A percentile compares a stretch with the other conserved stretches of the same genome.
Conservation (phyloP, 352 stramenopile genomes). For the Phytophthora boehmeriae region DNA sequence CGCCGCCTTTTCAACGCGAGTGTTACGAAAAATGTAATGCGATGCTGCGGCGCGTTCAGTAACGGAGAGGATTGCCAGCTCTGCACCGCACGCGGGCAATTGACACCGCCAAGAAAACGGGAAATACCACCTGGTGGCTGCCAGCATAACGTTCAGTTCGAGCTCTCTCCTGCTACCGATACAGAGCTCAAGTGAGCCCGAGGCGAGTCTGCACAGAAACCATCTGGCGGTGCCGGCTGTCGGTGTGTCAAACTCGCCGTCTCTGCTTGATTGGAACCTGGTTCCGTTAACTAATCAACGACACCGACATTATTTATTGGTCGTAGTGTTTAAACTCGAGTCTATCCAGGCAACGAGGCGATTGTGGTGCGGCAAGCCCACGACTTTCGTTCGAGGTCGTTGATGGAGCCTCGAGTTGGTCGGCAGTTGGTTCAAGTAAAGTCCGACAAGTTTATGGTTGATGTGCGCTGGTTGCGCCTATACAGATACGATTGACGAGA, state of each 20-base stretch:
- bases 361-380: conserved; percentile 5
- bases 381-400: conserved; percentile 10
- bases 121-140: conserved; percentile 35
- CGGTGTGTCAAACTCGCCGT: conserved; percentile 11
- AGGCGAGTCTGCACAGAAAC: conserved; percentile 13
- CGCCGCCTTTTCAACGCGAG: no score
- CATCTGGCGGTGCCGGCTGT: conserved; percentile 23
- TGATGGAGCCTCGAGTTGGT: conserved; percentile 1
- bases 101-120: conserved; percentile 3
- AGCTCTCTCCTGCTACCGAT: conserved; percentile 22
- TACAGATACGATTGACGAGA: background rate
- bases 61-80: conserved; percentile 31
- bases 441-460: no score
- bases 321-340: background rate
- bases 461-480: no score
- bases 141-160: conserved; percentile 24
- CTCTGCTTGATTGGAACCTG: conserved; percentile 17
- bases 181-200: conserved; percentile 11
- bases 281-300: conserved; percentile 15
- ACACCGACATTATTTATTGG: no score
- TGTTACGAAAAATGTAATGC: conserved; percentile 4
- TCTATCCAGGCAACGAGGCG: conserved; percentile 12
- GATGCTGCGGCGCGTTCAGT: conserved; percentile 7
- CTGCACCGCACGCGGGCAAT: conserved; percentile 15
- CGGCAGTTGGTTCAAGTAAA: no score